Conservation (phyloP, 495 filamentous ascomycete genomes). For the Hamigera avellanea region DNA sequence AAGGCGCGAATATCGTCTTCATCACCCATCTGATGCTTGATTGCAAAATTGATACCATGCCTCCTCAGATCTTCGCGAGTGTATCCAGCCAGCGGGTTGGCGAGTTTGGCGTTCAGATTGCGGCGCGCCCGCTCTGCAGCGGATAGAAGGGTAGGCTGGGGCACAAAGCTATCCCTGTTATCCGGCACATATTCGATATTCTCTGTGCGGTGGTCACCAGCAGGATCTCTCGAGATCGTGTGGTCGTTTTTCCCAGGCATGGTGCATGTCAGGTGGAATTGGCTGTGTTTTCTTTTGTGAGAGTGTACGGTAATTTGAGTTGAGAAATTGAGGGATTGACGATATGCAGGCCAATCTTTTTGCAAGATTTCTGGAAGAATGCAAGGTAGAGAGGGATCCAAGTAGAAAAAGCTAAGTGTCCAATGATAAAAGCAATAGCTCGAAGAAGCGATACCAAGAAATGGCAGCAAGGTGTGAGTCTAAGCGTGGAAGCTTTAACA, state of each 20-base stretch:
- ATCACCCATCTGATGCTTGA: conserved; percentile 49
- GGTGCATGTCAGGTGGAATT: not conserved
- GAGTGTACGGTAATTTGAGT: too few species aligned
- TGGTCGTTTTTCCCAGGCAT: conserved; percentile 8
- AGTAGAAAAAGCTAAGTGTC: too few species aligned
- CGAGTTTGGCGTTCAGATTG: conserved; percentile 49
- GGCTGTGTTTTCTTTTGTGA: too few species aligned
- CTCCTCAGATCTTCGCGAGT: conserved; percentile 44
- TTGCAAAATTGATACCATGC: conserved; percentile 55
- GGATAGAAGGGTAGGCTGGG: conserved; percentile 17
- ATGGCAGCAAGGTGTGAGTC: too few species aligned
- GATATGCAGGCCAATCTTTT: too few species aligned
- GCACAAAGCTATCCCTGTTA: conserved; percentile 9
- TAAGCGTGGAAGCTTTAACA: too few species aligned
- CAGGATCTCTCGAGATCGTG: conserved; percentile 3
- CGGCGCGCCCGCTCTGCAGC: conserved; percentile 40
- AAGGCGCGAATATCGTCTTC: conserved; percentile 55
- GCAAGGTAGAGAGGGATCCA: too few species aligned
- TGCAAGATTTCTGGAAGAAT: too few species aligned
- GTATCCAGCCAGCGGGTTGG: conserved; percentile 59
- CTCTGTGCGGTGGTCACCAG: conserved; percentile 3
- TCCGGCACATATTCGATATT: conserved; percentile 7
- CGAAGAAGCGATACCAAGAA: too few species aligned
- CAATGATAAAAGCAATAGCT: too few species aligned
- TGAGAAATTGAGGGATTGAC: too few species aligned